Evolutionary conservation across 2,329 filamentous ascomycete species (phyloP), one percentile per base, ranked within the genome.

Genomic region (Cordyceps militaris): DNA sequence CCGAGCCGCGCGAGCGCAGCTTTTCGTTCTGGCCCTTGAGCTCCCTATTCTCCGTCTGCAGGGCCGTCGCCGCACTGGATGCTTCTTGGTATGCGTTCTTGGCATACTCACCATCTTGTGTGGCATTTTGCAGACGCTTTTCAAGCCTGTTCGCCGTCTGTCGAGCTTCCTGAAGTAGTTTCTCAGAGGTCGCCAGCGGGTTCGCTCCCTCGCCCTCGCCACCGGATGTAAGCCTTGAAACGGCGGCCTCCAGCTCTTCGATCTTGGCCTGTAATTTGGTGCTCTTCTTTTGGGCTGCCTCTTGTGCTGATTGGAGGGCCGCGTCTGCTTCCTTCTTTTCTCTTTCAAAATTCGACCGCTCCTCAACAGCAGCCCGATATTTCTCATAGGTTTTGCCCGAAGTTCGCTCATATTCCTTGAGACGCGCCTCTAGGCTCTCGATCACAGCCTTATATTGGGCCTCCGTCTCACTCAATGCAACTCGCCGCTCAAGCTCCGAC

Each of bases 81-180:
- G 80, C 78, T 23, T 79, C 74, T 63, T 87, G 85, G 63, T 88
- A 89, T 10, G 78, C 73, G 4, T 75, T 74, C 54, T 81, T 78
- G 13, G 77, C 72, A 63, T 84, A 89, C 1, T 84, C 80, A 26
- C 78, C 71, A 4, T 84, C 80, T 14, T 72, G 73, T 28, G 79
- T 70, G 4, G 74, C 68, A 5, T 73, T 70, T 54, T 73, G 72
- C 5, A 73, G 65, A 21, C 71, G 71, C 56, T 69, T 70, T 40
- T 77, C 74, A 4, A 79, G 69, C 14, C 72, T 66, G 49, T 71
- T 68, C 16, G 76, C 70, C 26, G 77, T 66, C 4, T 73, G 63
- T 52, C 67, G 64, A 3, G 66, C 61, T 48, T 71, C 73, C n/a
- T 70, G 72, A 9, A 78, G 63, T 43, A 69, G 71, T 30, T 61